Conservation (phyloP, 148 eudicot genomes). For the Camellia japonica region DNA sequence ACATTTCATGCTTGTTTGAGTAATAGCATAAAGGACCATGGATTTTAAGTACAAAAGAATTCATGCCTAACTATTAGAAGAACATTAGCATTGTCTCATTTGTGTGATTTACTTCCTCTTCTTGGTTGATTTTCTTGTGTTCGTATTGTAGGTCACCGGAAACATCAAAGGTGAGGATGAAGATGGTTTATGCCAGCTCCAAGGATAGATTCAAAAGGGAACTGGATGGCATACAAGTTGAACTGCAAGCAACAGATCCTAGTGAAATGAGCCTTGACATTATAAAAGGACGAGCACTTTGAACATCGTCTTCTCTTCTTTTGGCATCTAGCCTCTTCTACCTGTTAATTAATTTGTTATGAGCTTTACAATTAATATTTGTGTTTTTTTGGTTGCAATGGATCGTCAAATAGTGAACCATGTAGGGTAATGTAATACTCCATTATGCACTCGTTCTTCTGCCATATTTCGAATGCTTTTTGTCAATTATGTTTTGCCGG, state of each 20-base stretch:
- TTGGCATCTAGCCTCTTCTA: not conserved
- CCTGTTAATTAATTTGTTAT: not conserved
- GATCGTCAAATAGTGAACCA: not conserved
- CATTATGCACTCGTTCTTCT: not conserved
- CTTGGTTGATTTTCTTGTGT: not conserved
- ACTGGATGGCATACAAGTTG: slow-evolving; percentile 84
- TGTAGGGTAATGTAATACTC: slow-evolving; percentile 5
- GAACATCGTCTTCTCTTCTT: not conserved
- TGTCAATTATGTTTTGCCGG: too few relatives aligned
- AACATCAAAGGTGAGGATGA: slow-evolving; percentile 73
- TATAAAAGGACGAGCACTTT: slow-evolving; percentile 58
- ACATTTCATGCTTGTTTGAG: too few relatives aligned
- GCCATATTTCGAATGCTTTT: not conserved
- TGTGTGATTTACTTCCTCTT: too few relatives aligned
- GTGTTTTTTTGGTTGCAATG: not conserved
- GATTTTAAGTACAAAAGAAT: too few relatives aligned
- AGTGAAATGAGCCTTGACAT: slow-evolving; percentile 89
- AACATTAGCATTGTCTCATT: too few relatives aligned
- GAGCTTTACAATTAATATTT: not conserved
- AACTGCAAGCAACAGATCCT: slow-evolving; percentile 82
- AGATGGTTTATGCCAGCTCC: slow-evolving; percentile 95
- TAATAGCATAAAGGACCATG: too few relatives aligned
- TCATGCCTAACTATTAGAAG: too few relatives aligned
- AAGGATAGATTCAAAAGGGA: slow-evolving; percentile 92
- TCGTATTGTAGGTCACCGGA: slow-evolving; percentile 62